Base-by-base conservation (phyloP, 495 filamentous ascomycete genomes). In the Amphirosellinia nigrospora region DNA sequence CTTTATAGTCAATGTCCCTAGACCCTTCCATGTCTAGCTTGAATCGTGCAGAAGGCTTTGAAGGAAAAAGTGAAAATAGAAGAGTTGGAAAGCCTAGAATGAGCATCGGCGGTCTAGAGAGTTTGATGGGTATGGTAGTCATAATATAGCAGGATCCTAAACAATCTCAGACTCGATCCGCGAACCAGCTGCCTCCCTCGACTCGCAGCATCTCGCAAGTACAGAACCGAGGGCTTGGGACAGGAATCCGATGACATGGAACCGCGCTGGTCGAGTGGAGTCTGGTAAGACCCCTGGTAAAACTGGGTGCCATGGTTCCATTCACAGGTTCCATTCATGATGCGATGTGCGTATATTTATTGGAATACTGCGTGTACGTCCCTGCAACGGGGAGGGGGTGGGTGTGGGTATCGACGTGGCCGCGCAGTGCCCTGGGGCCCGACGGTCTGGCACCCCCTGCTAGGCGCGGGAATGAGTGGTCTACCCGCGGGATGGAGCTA, bases 1-100 rank as follows among this genome's bases (percentile, higher is more conserved):
- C 60, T 43, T 8, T 65, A 15, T 56, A 59, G 46, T 64, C 68
- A 28, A 70, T 45, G 30, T 52, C 55, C 16, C 13, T 38, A n/a
- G 26, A 21, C 15, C 48, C 52, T 10, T 56, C 60, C 68, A 70
- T 70, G 41, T 36, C 6, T 34, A 13, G 7, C 16, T 30, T 23
- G 15, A 48, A 15, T 41, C n/a, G 8, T 30, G 8, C 7, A 10
- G 53, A 1, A 19, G 15, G 19, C 28, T 19, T 21, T 9, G 23
- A 65, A 32, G 38, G 10, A 23, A 16, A 64, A 36, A 7, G 61
- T 39, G 10, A 28, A 30, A 34, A 19, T 1, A 36, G 3, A 36
- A 3, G 10, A 11, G 30, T 0, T 13, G 50, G 38, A 46, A 16
- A 1, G 19, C 8, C 15, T 9, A 50, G 61, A 38, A 34, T 11